A percentile compares a stretch with the other conserved stretches of the same genome.
These are phyloP conservation scores for Monosporascus sp. DNA, from an alignment of 2,329 filamentous ascomycete species.

Conservation along the genomic window DNA sequence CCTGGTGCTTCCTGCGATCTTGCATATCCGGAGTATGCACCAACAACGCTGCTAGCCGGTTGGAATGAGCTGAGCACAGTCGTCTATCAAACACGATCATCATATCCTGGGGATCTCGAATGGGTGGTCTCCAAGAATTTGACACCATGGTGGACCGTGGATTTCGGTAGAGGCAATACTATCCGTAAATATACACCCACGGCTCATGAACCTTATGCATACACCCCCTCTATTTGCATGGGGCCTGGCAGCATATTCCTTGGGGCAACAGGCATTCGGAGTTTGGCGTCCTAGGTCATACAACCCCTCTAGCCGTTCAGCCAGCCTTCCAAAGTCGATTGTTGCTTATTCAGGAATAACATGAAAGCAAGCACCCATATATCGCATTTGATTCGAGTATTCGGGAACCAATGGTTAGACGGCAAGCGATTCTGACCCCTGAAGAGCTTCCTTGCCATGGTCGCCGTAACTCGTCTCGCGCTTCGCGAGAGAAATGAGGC, in stretches of 20 bases:
- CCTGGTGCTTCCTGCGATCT: constrained; percentile 13
- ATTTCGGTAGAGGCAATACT: constrained; percentile 10
- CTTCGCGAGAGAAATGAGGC: not conserved
- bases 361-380: constrained; percentile 1
- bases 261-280: constrained; percentile 22
- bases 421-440: not conserved
- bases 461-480: not conserved
- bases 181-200: constrained; percentile 9
- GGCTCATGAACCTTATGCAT: constrained; percentile 4
- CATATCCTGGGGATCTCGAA: constrained; percentile 11
- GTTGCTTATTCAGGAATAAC: constrained; percentile 12
- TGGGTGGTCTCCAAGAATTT: constrained; percentile 2
- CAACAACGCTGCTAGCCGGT: constrained; percentile 10
- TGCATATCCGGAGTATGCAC: constrained; percentile 15
- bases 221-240: constrained; percentile 1
- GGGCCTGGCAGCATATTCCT: constrained; percentile 8
- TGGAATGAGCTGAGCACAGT: constrained; percentile 1
- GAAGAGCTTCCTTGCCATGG: not conserved
- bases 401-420: not conserved
- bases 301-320: constrained; percentile 22
- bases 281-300: constrained; percentile 18
- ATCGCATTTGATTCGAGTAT: not conserved
- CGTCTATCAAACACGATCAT: constrained; percentile 12
- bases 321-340: constrained; percentile 11
- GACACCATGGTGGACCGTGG: constrained; percentile 19